Conservation (phyloP, 495 filamentous ascomycete species). For the Sphaerosporella brunnea region DNA sequence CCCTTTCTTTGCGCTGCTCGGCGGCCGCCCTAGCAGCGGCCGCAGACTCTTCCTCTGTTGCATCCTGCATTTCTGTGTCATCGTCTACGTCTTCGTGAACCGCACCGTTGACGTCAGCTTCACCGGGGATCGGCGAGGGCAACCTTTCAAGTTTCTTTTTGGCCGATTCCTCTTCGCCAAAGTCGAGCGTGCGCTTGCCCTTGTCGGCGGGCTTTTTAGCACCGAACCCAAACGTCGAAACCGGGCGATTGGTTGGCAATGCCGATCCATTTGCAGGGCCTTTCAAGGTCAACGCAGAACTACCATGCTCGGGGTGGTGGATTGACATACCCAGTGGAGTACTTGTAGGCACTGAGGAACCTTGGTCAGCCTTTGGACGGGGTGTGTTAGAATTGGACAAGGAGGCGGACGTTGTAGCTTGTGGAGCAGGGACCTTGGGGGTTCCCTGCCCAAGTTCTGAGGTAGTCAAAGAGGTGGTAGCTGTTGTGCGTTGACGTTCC, state of each 20-base stretch:
- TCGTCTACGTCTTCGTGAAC: constrained; percentile 52
- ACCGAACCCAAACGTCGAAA: constrained; percentile 67
- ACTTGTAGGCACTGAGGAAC: constrained; percentile 32
- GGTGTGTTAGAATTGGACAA: constrained; percentile 29
- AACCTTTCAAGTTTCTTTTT: constrained; percentile 76
- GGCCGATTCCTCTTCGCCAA: constrained; percentile 73
- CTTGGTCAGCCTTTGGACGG: constrained; percentile 37
- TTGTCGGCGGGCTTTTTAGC: constrained; percentile 46
- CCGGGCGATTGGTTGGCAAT: constrained; percentile 42
- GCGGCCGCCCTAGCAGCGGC: constrained; percentile 67
- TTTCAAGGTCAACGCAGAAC: constrained; percentile 2
- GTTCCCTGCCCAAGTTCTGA: constrained; percentile 33
- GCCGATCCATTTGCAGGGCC: constrained; percentile 30
- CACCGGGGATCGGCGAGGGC: constrained; percentile 49
- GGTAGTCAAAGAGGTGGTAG: constrained; percentile 38
- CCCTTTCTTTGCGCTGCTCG: constrained; percentile 53
- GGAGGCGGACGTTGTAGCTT: constrained; percentile 34
- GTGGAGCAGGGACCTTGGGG: constrained; percentile 45
- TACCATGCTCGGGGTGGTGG: constrained; percentile 14
- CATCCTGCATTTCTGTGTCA: constrained; percentile 54
- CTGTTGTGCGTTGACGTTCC: constrained; percentile 28
- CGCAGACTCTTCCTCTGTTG: constrained; percentile 69
- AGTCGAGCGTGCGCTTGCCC: constrained; percentile 56
- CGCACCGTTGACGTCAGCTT: constrained; percentile 40
- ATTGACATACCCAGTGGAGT: constrained; percentile 31